Base-by-base conservation (phyloP, 169 alveolate genomes). In the Miamiensis avidus region DNA sequence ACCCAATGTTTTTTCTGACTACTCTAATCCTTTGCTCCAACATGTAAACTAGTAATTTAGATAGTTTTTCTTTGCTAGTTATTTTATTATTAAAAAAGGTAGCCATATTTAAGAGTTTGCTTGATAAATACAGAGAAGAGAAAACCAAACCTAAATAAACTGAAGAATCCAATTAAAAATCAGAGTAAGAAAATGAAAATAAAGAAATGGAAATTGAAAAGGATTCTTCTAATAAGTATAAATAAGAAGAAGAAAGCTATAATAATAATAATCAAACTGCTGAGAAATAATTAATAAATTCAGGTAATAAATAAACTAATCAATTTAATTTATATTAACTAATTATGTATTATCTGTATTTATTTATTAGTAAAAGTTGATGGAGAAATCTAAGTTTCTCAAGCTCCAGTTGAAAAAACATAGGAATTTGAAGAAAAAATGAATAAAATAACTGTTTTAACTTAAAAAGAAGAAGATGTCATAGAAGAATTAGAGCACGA, bases 401-500 rank as follows among this genome's bases (percentile, higher is more conserved):
- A 69, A 73, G n/a, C 34, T 34, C 1, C 25, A 86, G n/a, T 1
- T 29, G 34, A 69, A 72, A 30, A 64, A 78, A 72, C 74, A 32
- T 72, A 29, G 34, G 69, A 31, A 1, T 69, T 87, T 49, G 76
- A 89, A 89, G 79, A 87, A 86, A 76, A 29, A 75, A 31, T 86
- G 81, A 73, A 89, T 86, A 73, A 69, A 76, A 74, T 85, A 31
- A 88, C 87, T 34, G 86, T 84, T 76, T 78, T 82, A 76, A 81
- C 85, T 78, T 74, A 86, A 34, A 81, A 83, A 16, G 76, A 81
- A 26, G 89, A 83, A 75, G 81, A 89, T 76, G 76, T 86, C 49
- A 76, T 88, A 0, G 74, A 75, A 30, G 87, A 87, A 83, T 76
- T 89, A 74, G 94, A 87, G 75, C 77, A 88, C 15, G 93, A 90